Base-by-base conservation (phyloP, 441 rosid species). In the Flueggea neowawraea region DNA sequence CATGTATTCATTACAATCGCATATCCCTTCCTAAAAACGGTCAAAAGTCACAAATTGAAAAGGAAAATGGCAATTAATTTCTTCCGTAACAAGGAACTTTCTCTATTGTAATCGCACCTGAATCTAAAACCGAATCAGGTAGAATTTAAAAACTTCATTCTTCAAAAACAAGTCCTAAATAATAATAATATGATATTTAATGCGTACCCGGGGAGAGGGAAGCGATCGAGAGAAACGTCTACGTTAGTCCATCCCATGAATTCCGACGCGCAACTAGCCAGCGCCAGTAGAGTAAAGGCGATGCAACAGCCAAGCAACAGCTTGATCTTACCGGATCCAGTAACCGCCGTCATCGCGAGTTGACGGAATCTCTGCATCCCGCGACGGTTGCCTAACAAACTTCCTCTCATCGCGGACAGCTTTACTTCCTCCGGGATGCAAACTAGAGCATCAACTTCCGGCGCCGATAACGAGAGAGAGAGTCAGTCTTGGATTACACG, bases 1-100 rank as follows among this genome's bases (percentile, higher is more conserved):
- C 98, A 93, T 0, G 98, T 93, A 77, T 93, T 93, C 69, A 93
- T 90, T 60, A 93, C n/a, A 67, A 93, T 79, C 16, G 95, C 79
- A 69, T 85, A 93, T 56, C 96, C 85, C 73, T 86, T 86, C 77
- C 97, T 93, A 82, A 17, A 64, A 6, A 48, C 52, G 48, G 52
- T 47, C 6, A 47, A 14, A 10, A 47, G 12, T 47, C 14, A 47
- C 12, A 4, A 47, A 47, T 9, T 11, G 12, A 4, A 4, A 47
- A 47, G 12, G 5, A 47, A 47, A 47, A 47, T 4, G 14, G 2
- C 50, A 47, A 47, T 10, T 14, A 10, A 11, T 11, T 47, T 5
- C 9, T 36, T 36, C 41, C 41, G 9, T 36, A 36, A 36, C 6
- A 36, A 36, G 41, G 6, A 36, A 36, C 7, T 36, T 5, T 36